Evolutionary conservation across 495 filamentous ascomycete genomes (phyloP), one percentile per base, ranked within the genome.

Genomic region (Penicillium egyptiacum): DNA sequence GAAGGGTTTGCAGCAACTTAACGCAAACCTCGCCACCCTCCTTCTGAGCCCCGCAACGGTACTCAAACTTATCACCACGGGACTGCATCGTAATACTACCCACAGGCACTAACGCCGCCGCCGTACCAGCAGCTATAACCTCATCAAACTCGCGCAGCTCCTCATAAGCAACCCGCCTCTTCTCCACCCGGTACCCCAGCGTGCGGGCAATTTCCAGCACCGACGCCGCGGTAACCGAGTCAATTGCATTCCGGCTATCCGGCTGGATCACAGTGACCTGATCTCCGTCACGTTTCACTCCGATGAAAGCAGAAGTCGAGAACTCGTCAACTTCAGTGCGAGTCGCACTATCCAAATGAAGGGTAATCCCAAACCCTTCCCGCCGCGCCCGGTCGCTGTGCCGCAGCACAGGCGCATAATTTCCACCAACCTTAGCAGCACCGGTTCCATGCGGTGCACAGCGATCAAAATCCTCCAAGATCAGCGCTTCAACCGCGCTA

Each of bases 91-190:
- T 90, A 60, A 98, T 96, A 48, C 87, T 92, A 50, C 86, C 85
- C 66, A 98, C 90, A 1, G 94, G 94, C 10, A 97, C 91, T 42
- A 98, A 76, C 1, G 91, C 89, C 0, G 93, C 94, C 5, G 94
- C 94, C 1, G 94, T 98, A 0, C 94, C 94, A 1, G 90, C 91
- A 4, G 93, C 94, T 73, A 96, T 81, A 19, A 98, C 86, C 70
- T 98, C 94, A 44, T 78, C 78, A 73, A 98, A 97, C 7, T 73
- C 67, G 14, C 74, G 67, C 9, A 97, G 76, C 60, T 98, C 93
- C n/a, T 83, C 78, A 70, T 93, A 93, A 1, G 4, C 39, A n/a
- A 69, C 67, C 12, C 56, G 55, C 35, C 86, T 69, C 59, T 75
- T 77, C 69, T 91, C 88, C 5, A 88, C 84, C 43, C 75, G 78